phyloP scores from a whole-genome alignment of 805 yeast genomes.

The Saturnispora saitoi region DNA sequence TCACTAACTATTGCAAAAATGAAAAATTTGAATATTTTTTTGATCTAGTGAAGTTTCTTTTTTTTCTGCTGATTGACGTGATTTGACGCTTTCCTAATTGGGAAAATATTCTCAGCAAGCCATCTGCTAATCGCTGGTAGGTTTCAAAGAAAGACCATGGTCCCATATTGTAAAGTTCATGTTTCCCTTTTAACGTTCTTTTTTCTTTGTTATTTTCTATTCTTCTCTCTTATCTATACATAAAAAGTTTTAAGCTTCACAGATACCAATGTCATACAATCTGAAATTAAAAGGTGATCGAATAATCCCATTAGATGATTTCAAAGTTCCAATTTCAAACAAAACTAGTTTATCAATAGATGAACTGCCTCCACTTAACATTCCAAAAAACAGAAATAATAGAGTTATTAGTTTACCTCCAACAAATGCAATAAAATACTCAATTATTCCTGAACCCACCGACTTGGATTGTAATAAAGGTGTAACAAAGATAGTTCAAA shows the following conservation, averaged over 20 bases:
- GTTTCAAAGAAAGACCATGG: neutral
- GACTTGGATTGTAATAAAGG: slow-evolving; percentile 3
- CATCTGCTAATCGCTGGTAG: slow-evolving; percentile 1
- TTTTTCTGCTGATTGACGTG: neutral
- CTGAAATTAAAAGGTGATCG: slow-evolving; percentile 22
- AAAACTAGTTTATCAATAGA: neutral
- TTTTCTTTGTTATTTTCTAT: neutral
- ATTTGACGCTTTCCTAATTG: slow-evolving; percentile 3
- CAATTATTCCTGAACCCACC: slow-evolving; percentile 4
- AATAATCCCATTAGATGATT: slow-evolving; percentile 19
- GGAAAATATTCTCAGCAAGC: slow-evolving; percentile 8
- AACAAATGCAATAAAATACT: slow-evolving; percentile 1
- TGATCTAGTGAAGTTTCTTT: neutral
- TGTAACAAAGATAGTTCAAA: neutral
- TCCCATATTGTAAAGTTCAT: no score
- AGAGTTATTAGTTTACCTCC: neutral
- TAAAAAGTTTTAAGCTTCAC: no score
- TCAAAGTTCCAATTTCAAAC: slow-evolving; percentile 12
- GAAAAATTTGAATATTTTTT: neutral
- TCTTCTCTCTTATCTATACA: neutral
- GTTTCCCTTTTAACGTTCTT: neutral
- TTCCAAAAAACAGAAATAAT: neutral
- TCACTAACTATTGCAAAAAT: neutral
- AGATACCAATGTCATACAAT: slow-evolving; percentile 6
- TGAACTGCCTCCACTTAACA: neutral